phyloP scores from a whole-genome alignment of 2,329 filamentous ascomycete species.

The Nigrograna mackinnonii region DNA sequence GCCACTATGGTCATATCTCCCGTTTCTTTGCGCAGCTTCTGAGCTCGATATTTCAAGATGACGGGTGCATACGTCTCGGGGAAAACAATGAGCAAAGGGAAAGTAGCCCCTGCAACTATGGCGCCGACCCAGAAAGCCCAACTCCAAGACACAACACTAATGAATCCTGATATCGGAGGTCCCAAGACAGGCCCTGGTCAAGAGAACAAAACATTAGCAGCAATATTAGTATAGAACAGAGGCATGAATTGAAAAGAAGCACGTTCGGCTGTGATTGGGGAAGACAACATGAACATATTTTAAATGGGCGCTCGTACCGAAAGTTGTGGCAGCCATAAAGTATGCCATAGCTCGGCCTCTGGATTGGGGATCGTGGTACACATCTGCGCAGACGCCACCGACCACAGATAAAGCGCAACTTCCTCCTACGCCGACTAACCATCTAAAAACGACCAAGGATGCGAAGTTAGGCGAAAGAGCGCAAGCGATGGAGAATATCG shows the following conservation, averaged over 20 bases:
- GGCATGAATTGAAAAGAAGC: too few species aligned
- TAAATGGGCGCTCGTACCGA: too few species aligned
- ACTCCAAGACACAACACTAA: constrained; percentile 65
- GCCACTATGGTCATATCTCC: constrained; percentile 59
- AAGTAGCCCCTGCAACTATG: constrained; percentile 67
- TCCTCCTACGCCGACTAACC: constrained; percentile 48
- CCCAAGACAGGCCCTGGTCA: constrained; percentile 71
- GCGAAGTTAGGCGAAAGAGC: constrained; percentile 49
- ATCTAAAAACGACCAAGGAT: constrained; percentile 47
- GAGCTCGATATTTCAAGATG: constrained; percentile 56
- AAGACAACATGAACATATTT: too few species aligned
- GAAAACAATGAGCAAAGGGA: constrained; percentile 64
- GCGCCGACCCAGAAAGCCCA: constrained; percentile 74
- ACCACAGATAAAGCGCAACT: constrained; percentile 62
- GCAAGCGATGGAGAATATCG: constrained; percentile 49
- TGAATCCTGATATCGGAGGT: constrained; percentile 67
- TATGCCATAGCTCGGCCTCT: constrained; percentile 65
- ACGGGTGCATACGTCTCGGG: constrained; percentile 55
- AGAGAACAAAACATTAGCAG: too few species aligned
- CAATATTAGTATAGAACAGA: too few species aligned
- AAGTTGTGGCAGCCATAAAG: constrained; percentile 67
- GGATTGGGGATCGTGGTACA: constrained; percentile 60
- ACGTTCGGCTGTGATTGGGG: too few species aligned
- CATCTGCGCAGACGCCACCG: constrained; percentile 65
- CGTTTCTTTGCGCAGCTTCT: constrained; percentile 59